phyloP scores from a whole-genome alignment of 768 basidiomycete species.

The Boletus eberwhitei region DNA sequence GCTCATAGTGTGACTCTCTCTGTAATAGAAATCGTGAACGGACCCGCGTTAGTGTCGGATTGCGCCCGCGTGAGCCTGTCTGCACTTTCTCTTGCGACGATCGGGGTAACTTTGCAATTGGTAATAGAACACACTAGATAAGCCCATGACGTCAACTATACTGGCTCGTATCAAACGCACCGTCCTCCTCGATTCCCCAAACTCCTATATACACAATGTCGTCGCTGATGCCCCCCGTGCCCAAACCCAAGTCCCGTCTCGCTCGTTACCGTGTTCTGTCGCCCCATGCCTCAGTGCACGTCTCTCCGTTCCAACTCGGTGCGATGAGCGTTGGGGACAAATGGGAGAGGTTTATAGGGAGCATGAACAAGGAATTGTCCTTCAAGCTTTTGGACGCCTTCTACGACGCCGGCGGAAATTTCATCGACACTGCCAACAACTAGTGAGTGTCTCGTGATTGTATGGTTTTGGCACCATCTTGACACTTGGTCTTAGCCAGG shows the following conservation, averaged over 20 bases:
- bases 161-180: neutral
- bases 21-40: neutral
- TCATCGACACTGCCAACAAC: slow-evolving; percentile 48
- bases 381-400: slow-evolving; percentile 48
- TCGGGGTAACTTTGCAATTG: neutral
- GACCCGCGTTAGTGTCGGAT: neutral
- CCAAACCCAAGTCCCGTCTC: slow-evolving; percentile 32
- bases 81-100: too few species aligned
- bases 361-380: slow-evolving; percentile 39
- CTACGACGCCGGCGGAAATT: slow-evolving; percentile 45
- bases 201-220: slow-evolving; percentile 1
- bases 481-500: slow-evolving; percentile 36
- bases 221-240: slow-evolving; percentile 10
- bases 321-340: slow-evolving; percentile 46
- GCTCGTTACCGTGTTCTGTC: slow-evolving; percentile 38
- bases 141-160: slow-evolving; percentile 1
- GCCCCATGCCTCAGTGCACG: slow-evolving; percentile 41
- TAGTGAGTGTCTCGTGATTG: slow-evolving; percentile 29
- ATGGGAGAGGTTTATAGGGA: slow-evolving; percentile 34
- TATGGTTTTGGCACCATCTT: neutral
- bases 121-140: neutral
- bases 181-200: neutral
- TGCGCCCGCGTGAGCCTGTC: neutral
- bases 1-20: neutral
- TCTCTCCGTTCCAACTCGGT: slow-evolving; percentile 47